Conservation (phyloP, 371 early-diverging fungal species). For the Sporodiniella umbellata region DNA sequence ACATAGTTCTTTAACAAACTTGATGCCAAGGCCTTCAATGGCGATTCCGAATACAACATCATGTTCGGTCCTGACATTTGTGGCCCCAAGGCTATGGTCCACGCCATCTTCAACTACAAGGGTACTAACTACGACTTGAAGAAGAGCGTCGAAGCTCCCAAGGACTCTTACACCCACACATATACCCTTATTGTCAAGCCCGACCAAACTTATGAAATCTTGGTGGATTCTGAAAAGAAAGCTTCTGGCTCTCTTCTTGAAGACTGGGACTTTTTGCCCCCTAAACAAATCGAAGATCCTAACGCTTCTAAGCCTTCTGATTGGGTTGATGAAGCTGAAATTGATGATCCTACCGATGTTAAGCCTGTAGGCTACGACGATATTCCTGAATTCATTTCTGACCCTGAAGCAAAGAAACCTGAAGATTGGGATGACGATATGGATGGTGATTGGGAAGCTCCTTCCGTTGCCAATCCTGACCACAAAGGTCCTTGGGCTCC, state of each 20-base stretch:
- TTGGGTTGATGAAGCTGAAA: conserved; percentile 91
- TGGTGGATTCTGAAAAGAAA: conserved; percentile 72
- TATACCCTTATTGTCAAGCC: conserved; percentile 93
- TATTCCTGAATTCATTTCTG: conserved; percentile 76
- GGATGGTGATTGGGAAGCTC: conserved; percentile 90
- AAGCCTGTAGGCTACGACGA: conserved; percentile 91
- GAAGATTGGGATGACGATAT: conserved; percentile 91
- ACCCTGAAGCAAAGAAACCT: conserved; percentile 87
- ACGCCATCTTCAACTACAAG: conserved; percentile 92
- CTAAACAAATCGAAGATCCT: conserved; percentile 93
- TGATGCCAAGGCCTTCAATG: conserved; percentile 73
- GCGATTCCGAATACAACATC: conserved; percentile 92
- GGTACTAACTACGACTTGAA: conserved; percentile 85
- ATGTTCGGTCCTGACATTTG: conserved; percentile 97
- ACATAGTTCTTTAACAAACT: conserved; percentile 54
- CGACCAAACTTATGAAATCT: conserved; percentile 84
- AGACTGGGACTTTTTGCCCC: conserved; percentile 86
- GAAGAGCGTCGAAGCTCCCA: conserved; percentile 64
- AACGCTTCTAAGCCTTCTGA: conserved; percentile 88
- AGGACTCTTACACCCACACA: conserved; percentile 75
- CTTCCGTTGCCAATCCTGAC: conserved; percentile 85
- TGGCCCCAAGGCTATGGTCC: conserved; percentile 89
- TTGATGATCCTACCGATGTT: conserved; percentile 80
- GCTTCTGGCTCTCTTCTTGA: conserved; percentile 75
- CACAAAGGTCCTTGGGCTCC: conserved; percentile 83